Conservation (phyloP, 169 alveolate genomes). For the Amoebophrya sp. region DNA sequence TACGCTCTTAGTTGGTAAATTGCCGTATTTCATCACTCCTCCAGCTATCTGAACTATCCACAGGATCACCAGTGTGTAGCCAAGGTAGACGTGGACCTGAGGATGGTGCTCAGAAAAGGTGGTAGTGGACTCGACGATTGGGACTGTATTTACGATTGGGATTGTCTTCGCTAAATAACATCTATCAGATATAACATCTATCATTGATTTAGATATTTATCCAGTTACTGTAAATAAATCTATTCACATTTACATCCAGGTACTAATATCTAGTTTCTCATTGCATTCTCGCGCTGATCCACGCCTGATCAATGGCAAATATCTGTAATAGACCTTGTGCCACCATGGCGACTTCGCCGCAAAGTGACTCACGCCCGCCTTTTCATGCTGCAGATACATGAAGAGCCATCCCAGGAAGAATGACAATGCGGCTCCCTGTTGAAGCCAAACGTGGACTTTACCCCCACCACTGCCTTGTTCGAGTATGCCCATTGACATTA, state of each 20-base stretch:
- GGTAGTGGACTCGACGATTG: no score
- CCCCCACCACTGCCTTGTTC: neutral
- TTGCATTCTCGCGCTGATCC: no score
- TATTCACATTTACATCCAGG: no score
- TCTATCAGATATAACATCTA: no score
- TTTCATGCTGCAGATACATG: neutral
- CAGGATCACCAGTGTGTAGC: neutral
- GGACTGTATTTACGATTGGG: no score
- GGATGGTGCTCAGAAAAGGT: no score
- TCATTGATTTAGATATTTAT: no score
- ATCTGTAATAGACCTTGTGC: neutral
- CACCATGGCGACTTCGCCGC: neutral
- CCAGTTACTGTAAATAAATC: no score
- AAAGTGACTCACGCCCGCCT: neutral
- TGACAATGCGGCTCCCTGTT: no score
- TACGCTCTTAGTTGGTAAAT: neutral
- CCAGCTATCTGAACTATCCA: neutral
- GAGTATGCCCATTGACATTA: neutral
- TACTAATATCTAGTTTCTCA: no score
- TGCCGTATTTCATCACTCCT: neutral
- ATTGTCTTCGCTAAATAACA: no score
- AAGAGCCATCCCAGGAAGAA: constrained; percentile 5
- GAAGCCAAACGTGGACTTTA: neutral
- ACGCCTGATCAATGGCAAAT: no score
- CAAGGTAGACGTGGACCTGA: constrained; percentile 3